Base-by-base conservation (phyloP, 495 filamentous ascomycete genomes). In the Aspergillus saccharolyticus region DNA sequence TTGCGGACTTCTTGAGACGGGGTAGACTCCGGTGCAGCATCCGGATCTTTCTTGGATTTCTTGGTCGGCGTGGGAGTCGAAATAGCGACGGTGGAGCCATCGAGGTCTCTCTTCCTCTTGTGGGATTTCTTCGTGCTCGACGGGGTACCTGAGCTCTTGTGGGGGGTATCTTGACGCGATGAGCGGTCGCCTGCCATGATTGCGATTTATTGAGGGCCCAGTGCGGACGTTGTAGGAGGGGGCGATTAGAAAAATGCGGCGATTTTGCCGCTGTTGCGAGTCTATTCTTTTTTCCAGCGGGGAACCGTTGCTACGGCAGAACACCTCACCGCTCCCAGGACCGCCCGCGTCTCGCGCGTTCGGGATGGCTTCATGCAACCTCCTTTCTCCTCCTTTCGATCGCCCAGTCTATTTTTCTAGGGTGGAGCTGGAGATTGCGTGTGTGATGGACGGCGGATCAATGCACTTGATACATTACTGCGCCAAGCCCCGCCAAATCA, bases 21-120 rank as follows among this genome's bases (percentile, higher is more conserved):
- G 9, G 55, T 22, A 18, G 61, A 50, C 22, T 53, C 55, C 10
- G 58, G 48, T 4, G 63, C 42, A 16, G 63, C 54, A 51, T 62
- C 66, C 33, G 70, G 56, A 49, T 59, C 63, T 53, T 72, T 72
- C 63, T 71, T 77, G 21, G 68, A 60, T 53, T 75, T 74, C 59
- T 74, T 75, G 21, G 69, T 65, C 30, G 70, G 68, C 0, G 70
- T 71, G 39, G 74, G 63, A 19, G 69, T 74, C 46, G 65, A 59
- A 22, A 64, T 55, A 59, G 59, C 18, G 59, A 60, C 62, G 54
- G 66, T 25, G 54, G 42, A 56, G 56, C 57, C 62, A 63, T 74
- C 69, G 30, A 57, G 39, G 19, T 71, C 72, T 64, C 73, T 66
- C 67, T 77, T 77, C 44, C 73, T 65, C 57, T 75, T 77, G 42